Conservation (phyloP, 2,329 filamentous ascomycete species). For the Colletotrichum chlorophyti region DNA sequence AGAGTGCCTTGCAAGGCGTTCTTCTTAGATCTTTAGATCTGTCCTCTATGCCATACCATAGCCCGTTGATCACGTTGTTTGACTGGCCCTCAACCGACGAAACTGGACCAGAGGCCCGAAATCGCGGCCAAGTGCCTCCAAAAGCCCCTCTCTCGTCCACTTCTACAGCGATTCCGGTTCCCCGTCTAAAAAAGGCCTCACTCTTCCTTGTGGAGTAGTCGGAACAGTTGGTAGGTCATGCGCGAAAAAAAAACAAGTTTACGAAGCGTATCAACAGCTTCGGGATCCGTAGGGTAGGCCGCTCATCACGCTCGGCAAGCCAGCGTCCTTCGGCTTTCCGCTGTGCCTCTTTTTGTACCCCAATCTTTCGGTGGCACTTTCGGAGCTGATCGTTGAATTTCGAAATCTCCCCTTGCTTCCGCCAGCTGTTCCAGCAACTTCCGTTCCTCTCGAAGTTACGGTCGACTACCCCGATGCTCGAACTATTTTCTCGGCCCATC, state of each 20-base stretch:
- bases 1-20: conserved; percentile 24
- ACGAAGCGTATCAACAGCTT: neutral
- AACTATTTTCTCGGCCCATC: neutral
- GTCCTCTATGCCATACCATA: neutral
- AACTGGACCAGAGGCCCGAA: conserved; percentile 25
- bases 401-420: neutral
- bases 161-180: conserved; percentile 10
- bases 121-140: conserved; percentile 26
- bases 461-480: neutral
- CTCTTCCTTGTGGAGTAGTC: neutral
- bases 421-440: neutral
- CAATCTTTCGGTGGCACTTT: conserved; percentile 1
- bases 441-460: neutral
- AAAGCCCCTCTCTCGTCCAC: conserved; percentile 19
- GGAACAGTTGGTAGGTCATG: too few relatives aligned
- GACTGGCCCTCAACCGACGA: conserved; percentile 8
- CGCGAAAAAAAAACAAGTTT: too few relatives aligned
- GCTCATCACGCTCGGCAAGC: neutral
- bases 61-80: conserved; percentile 2
- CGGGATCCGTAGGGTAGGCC: neutral
- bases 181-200: neutral
- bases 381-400: neutral
- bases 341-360: neutral
- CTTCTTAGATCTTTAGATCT: conserved; percentile 1
- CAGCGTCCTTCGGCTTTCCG: neutral